Evolutionary conservation across 495 filamentous ascomycete species (phyloP).

Genomic region (Aspergillus ostianus): DNA sequence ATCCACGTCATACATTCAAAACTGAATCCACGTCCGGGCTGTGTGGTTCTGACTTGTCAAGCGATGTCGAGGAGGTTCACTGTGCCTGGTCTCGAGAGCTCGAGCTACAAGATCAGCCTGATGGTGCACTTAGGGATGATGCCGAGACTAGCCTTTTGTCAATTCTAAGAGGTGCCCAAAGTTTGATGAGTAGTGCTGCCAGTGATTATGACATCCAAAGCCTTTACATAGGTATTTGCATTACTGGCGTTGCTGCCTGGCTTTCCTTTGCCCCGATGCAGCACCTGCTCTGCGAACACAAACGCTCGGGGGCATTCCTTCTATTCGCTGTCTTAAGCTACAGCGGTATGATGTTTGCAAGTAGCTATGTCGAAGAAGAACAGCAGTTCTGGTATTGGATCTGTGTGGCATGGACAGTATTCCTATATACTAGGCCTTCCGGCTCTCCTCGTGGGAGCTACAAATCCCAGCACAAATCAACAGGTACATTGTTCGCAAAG

Average conservation of each 20-base stretch:
- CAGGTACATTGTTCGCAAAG: background rate
- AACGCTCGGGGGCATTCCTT: constrained; percentile 31
- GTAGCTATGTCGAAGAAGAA: constrained; percentile 96
- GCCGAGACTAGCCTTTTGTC: constrained; percentile 29
- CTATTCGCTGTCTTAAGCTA: constrained; percentile 54
- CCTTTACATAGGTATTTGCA: constrained; percentile 53
- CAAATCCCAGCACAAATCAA: constrained; percentile 1
- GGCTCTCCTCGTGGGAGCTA: constrained; percentile 1
- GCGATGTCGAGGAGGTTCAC: constrained; percentile 57
- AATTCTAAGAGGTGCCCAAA: constrained; percentile 70
- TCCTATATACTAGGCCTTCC: constrained; percentile 56
- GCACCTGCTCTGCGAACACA: constrained; percentile 19
- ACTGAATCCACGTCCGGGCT: constrained; percentile 24
- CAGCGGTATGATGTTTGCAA: constrained; percentile 91
- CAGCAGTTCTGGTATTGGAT: constrained; percentile 98
- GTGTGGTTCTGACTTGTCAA: constrained; percentile 42
- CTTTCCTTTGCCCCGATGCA: constrained; percentile 31
- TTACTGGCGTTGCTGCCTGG: constrained; percentile 43
- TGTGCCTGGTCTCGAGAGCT: constrained; percentile 59
- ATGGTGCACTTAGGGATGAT: constrained; percentile 7
- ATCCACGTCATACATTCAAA: constrained; percentile 56
- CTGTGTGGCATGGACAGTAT: constrained; percentile 71
- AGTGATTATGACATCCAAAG: constrained; percentile 80
- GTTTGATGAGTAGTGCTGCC: constrained; percentile 76
- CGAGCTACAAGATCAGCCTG: constrained; percentile 15